Evolutionary conservation across 139 green algal genomes (phyloP).

Genomic region (Pleodorina starrii): DNA sequence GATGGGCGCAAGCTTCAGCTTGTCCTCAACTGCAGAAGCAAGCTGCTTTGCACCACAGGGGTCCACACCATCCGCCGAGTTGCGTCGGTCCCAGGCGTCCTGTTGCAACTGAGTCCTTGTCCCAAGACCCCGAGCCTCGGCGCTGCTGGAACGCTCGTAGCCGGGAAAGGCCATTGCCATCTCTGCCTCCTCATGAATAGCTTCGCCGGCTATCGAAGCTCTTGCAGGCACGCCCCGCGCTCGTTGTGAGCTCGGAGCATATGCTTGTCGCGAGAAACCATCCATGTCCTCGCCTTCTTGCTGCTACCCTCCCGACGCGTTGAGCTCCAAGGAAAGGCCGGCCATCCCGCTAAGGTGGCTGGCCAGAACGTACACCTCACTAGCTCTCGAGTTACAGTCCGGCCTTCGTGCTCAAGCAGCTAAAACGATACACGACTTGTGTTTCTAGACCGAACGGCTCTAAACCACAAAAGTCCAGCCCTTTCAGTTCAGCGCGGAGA

Average conservation of each 20-base stretch:
- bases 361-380: no score
- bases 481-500: no score
- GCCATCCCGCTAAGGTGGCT: conserved; percentile 31
- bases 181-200: conserved; percentile 2
- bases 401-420: no score
- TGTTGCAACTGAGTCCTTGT: conserved; percentile 7
- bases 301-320: neutral
- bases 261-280: neutral
- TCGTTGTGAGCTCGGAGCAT: neutral
- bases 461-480: no score
- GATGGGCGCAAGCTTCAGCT: conserved; percentile 51
- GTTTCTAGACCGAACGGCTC: no score
- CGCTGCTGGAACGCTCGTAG: conserved; percentile 8
- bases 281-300: neutral
- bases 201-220: conserved; percentile 15
- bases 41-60: neutral
- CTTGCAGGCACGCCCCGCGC: neutral
- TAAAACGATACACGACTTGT: no score
- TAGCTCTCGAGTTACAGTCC: no score
- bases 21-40: conserved; percentile 35
- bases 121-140: conserved; percentile 19
- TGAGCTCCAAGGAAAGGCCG: neutral
- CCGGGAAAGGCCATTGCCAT: neutral
- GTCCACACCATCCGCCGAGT: conserved; percentile 15
- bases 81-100: conserved; percentile 32